These are phyloP conservation scores for Wakefieldia striispora DNA, from an alignment of 768 basidiomycete genomes.

Conservation along the genomic window DNA sequence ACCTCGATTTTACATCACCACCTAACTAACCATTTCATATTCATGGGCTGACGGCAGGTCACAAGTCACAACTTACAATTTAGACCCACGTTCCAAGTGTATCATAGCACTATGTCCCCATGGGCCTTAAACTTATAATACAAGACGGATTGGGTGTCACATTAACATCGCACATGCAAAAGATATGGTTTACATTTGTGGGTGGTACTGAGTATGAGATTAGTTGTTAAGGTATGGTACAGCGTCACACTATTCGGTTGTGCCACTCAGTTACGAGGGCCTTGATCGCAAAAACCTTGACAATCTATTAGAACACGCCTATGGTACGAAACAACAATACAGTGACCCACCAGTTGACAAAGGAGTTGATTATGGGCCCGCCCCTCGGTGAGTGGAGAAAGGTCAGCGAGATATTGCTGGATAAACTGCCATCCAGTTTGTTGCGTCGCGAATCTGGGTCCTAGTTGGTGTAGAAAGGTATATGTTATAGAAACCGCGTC, in stretches of 20 bases:
- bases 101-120: slow-evolving; percentile 21
- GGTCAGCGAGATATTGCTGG: slow-evolving; percentile 9
- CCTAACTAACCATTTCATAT: slow-evolving; percentile 9
- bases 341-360: slow-evolving; percentile 16
- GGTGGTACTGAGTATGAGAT: neutral
- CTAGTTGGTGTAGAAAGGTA: slow-evolving; percentile 15
- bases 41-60: slow-evolving; percentile 7
- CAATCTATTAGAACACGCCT: neutral
- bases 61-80: slow-evolving; percentile 11
- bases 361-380: slow-evolving; percentile 9
- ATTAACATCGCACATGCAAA: slow-evolving; percentile 1
- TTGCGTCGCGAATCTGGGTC: slow-evolving; percentile 13
- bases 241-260: neutral
- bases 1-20: slow-evolving; percentile 1
- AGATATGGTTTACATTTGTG: neutral
- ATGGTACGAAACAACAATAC: neutral
- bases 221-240: slow-evolving; percentile 4
- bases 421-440: slow-evolving; percentile 12
- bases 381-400: slow-evolving; percentile 1
- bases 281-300: slow-evolving; percentile 15
- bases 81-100: slow-evolving; percentile 21
- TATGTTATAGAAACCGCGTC: slow-evolving; percentile 19
- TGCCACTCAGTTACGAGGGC: slow-evolving; percentile 9
- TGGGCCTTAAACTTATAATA: slow-evolving; percentile 8
- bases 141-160: slow-evolving; percentile 4